Evolutionary conservation across 2,329 filamentous ascomycete genomes (phyloP).

Genomic region (Calonectria henricotiae): DNA sequence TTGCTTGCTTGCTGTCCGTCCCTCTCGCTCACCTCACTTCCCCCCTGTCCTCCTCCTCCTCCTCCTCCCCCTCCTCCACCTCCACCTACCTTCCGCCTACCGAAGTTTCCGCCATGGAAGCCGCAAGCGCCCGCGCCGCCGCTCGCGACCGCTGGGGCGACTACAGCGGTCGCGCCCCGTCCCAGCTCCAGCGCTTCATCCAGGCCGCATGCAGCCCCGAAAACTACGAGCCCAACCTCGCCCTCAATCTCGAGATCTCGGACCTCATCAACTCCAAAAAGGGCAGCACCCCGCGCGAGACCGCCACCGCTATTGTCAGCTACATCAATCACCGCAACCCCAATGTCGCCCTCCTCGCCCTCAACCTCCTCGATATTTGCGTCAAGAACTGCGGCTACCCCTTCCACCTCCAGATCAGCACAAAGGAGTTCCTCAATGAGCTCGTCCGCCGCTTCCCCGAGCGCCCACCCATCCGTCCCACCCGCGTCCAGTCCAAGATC

Average conservation of each 20-base stretch:
- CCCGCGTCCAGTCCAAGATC: constrained; percentile 91
- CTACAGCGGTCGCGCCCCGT: constrained; percentile 82
- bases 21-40: constrained; percentile 21
- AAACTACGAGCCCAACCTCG: constrained; percentile 98
- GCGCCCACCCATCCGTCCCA: constrained; percentile 87
- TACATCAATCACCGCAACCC: constrained; percentile 98
- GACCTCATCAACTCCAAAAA: constrained; percentile 99
- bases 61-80: not conserved
- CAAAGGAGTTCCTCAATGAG: constrained; percentile 99
- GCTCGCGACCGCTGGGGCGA: constrained; percentile 94
- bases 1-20: constrained; percentile 21
- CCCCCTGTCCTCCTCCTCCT: constrained; percentile 5
- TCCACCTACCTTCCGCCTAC: not conserved
- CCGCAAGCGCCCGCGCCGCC: constrained; percentile 94
- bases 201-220: constrained; percentile 96
- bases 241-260: constrained; percentile 94
- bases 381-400: constrained; percentile 99
- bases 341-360: constrained; percentile 91
- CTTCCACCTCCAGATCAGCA: constrained; percentile 98
- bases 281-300: constrained; percentile 94
- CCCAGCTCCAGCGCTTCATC: constrained; percentile 95
- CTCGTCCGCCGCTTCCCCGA: constrained; percentile 96
- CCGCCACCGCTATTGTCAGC: constrained; percentile 91
- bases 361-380: constrained; percentile 96
- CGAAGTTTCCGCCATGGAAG: constrained; percentile 79